These are phyloP conservation scores for Xylaria sp. DNA, from an alignment of 2,329 filamentous ascomycete species.

Conservation along the genomic window DNA sequence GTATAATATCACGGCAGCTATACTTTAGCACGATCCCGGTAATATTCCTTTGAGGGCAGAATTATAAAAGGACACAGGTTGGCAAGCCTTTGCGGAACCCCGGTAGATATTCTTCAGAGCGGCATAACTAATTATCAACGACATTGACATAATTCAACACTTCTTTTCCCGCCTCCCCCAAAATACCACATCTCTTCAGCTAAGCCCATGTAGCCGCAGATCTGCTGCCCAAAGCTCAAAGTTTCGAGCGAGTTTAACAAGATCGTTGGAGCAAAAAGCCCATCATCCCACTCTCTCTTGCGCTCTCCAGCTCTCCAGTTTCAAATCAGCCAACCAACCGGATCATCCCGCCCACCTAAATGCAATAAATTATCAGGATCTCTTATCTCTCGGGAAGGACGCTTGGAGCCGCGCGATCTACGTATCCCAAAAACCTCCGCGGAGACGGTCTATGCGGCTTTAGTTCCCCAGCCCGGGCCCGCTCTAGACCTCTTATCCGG, in stretches of 20 bases:
- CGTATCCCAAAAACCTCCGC: constrained; percentile 28
- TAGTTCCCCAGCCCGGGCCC: constrained; percentile 22
- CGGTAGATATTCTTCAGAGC: not conserved
- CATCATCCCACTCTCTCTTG: constrained; percentile 17
- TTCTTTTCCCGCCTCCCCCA: not conserved
- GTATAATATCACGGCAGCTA: not conserved
- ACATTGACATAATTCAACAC: constrained; percentile 7
- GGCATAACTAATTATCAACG: constrained; percentile 2
- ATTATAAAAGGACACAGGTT: not conserved
- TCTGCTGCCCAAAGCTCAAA: constrained; percentile 1
- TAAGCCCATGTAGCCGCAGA: constrained; percentile 2
- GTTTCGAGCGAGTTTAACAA: not conserved
- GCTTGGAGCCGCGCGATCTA: constrained; percentile 27
- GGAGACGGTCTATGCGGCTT: constrained; percentile 31
- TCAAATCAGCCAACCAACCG: constrained; percentile 17
- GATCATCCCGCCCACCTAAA: not conserved
- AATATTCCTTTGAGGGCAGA: not conserved
- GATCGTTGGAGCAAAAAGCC: not conserved
- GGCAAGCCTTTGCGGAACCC: not conserved
- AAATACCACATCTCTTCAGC: not conserved
- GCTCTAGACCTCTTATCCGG: constrained; percentile 37
- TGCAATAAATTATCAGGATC: not conserved
- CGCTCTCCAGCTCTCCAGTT: not conserved
- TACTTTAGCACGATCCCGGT: not conserved
- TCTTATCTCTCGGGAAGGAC: constrained; percentile 23